phyloP scores from a whole-genome alignment of 192 early-diverging fungal genomes.

The Dimargaris xerosporica region DNA sequence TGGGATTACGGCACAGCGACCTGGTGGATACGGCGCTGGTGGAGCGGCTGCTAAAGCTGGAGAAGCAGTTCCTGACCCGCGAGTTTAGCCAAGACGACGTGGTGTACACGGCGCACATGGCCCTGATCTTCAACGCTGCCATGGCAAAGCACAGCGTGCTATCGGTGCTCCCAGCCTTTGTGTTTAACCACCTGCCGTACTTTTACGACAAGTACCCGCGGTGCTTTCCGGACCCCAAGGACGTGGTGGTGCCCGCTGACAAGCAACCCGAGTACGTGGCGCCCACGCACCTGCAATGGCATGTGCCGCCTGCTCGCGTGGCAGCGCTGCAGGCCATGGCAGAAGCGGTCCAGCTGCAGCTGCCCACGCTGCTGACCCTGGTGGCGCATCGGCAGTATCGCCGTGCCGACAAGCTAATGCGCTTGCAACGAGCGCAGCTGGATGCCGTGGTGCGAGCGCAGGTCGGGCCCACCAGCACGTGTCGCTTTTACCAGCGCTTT shows the following conservation, averaged over 20 bases:
- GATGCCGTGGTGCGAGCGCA: not conserved
- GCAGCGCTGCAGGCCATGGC: not conserved
- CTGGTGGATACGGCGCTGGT: constrained; percentile 26
- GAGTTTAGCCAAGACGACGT: constrained; percentile 54
- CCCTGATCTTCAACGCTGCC: constrained; percentile 66
- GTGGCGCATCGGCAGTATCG: not conserved
- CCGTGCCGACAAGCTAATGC: not conserved
- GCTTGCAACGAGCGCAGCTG: not conserved
- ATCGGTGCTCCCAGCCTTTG: constrained; percentile 48
- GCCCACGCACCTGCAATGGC: not conserved
- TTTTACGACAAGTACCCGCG: constrained; percentile 50
- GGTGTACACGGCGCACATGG: constrained; percentile 51
- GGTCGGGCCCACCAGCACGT: not conserved
- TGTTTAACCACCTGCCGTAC: constrained; percentile 60
- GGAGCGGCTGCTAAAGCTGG: constrained; percentile 40
- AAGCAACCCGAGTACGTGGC: constrained; percentile 1
- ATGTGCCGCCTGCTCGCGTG: not conserved
- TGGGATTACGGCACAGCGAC: constrained; percentile 46
- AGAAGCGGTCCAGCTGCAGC: not conserved
- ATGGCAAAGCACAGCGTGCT: constrained; percentile 27
- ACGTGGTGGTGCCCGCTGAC: not conserved
- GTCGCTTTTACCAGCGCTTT: constrained; percentile 5
- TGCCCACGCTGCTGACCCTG: not conserved
- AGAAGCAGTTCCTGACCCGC: constrained; percentile 47
- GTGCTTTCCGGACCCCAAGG: constrained; percentile 40